Conservation (phyloP, 148 eudicot species). For the Selenicereus undatus region DNA sequence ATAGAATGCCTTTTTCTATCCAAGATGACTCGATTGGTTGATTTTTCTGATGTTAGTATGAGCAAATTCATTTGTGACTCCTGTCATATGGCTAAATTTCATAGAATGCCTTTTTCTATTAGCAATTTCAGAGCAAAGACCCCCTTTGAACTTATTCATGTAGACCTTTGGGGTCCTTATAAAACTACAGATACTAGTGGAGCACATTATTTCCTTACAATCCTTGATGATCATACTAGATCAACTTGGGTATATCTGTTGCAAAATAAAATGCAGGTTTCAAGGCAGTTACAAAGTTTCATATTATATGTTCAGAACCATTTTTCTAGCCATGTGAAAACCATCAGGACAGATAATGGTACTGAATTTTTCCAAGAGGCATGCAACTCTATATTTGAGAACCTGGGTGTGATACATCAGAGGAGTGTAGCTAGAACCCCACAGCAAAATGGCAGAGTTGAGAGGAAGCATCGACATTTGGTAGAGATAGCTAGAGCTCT, state of each 20-base stretch:
- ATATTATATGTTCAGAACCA: neutral
- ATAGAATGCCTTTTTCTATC: too few species aligned
- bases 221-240: neutral
- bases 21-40: too few species aligned
- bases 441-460: too few species aligned
- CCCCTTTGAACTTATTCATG: constrained; percentile 8
- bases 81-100: too few species aligned
- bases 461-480: too few species aligned
- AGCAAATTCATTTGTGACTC: too few species aligned
- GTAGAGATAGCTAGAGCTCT: too few species aligned
- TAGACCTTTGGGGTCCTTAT: constrained; percentile 1
- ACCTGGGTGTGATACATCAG: neutral
- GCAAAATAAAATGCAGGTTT: neutral
- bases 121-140: neutral
- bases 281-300: neutral
- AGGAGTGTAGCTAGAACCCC: neutral
- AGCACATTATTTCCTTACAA: neutral
- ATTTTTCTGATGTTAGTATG: too few species aligned
- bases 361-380: neutral
- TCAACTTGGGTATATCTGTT: neutral
- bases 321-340: neutral
- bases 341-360: constrained; percentile 5
- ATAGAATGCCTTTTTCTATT: neutral
- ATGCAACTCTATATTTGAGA: neutral
- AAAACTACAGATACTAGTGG: neutral